Conservation (phyloP, 805 yeast genomes). For the Zygoascus biomembranicola region DNA sequence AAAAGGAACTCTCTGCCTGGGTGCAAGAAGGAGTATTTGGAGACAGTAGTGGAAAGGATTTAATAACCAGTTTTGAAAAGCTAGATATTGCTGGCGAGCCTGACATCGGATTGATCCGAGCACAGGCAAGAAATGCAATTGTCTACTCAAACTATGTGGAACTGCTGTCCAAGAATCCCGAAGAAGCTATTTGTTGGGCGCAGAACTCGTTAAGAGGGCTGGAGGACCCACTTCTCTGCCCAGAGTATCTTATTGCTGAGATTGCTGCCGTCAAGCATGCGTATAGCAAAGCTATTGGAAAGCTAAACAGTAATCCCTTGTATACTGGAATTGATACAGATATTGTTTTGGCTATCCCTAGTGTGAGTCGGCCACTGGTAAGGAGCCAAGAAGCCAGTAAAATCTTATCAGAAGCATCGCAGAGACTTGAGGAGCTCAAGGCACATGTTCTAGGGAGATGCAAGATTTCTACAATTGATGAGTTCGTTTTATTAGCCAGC, state of each 20-base stretch:
- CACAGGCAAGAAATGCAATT: not conserved
- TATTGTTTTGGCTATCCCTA: not conserved
- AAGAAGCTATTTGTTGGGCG: not conserved
- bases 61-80: not conserved
- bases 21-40: not conserved
- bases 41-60: not conserved
- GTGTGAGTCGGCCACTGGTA: not conserved
- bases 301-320: not conserved
- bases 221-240: not conserved
- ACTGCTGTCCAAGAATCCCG: not conserved
- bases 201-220: not conserved
- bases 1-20: not conserved
- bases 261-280: not conserved
- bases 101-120: not conserved
- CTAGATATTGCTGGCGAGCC: not conserved
- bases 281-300: not conserved
- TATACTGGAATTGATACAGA: not conserved
- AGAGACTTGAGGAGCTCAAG: not conserved
- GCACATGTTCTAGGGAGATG: not conserved
- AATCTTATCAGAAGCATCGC: not conserved
- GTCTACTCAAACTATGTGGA: not conserved
- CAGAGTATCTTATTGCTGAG: not conserved
- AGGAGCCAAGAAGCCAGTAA: not conserved
- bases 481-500: not conserved
- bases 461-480: not conserved